Conservation (phyloP, 177 flowering plant genomes). For the Vitis hybrid region DNA sequence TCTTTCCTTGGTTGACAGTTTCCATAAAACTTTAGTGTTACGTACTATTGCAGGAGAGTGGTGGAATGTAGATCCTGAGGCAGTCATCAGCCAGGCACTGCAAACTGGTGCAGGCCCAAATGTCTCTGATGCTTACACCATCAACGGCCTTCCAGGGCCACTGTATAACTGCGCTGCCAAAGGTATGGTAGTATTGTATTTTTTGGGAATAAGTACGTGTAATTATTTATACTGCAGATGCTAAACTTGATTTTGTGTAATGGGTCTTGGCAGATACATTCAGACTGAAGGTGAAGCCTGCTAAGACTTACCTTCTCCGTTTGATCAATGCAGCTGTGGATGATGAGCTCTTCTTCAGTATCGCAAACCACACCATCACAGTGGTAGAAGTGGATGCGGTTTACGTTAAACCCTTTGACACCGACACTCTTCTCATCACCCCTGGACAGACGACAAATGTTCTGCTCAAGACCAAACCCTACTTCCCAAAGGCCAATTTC, state of each 20-base stretch:
- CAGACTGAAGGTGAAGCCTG: conserved; percentile 41
- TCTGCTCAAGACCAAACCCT: conserved; percentile 38
- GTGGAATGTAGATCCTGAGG: conserved; percentile 54
- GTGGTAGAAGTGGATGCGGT: conserved; percentile 49
- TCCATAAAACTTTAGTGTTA: too few species aligned
- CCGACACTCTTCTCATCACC: conserved; percentile 24
- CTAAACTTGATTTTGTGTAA: not conserved
- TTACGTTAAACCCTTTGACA: conserved; percentile 35
- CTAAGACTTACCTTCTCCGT: conserved; percentile 49
- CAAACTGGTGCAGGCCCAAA: conserved; percentile 58
- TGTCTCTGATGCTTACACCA: conserved; percentile 53
- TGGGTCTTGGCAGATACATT: conserved; percentile 33
- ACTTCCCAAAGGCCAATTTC: conserved; percentile 31
- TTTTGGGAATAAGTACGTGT: too few species aligned
- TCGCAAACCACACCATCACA: conserved; percentile 44
- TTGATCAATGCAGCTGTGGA: conserved; percentile 52
- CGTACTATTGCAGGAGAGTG: conserved; percentile 46
- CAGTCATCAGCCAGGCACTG: conserved; percentile 42
- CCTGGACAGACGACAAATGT: conserved; percentile 43
- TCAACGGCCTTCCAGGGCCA: conserved; percentile 58
- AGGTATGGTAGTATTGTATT: conserved; percentile 20
- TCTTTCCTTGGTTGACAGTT: too few species aligned
- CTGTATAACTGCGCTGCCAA: conserved; percentile 51
- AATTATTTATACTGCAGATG: too few species aligned
- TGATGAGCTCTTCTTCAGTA: conserved; percentile 60